Evolutionary conservation across 257 asterid species (phyloP).

Genomic region (Solanum stenotomum): DNA sequence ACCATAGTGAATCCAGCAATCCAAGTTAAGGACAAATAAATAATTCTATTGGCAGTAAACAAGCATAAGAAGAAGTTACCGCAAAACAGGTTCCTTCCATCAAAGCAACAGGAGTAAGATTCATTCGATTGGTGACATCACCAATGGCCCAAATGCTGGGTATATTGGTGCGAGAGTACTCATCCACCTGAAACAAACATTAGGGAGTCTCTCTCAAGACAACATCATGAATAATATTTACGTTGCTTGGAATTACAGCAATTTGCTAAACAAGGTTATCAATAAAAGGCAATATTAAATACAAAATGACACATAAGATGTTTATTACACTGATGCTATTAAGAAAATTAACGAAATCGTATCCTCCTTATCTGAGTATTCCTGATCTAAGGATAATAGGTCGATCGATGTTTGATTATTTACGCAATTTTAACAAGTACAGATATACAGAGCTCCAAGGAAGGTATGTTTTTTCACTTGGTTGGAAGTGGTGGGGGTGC

Average conservation of each 20-base stretch:
- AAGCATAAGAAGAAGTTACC: constrained; percentile 35
- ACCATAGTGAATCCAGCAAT: background rate
- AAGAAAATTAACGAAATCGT: background rate
- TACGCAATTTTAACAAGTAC: background rate
- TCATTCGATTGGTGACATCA: constrained; percentile 85
- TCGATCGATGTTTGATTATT: background rate
- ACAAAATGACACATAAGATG: background rate
- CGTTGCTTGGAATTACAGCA: background rate
- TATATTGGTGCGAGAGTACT: constrained; percentile 68
- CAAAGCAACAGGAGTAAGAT: constrained; percentile 97
- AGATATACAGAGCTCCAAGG: background rate
- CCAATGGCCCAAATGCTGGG: constrained; percentile 99
- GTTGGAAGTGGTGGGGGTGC: background rate
- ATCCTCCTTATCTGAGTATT: background rate
- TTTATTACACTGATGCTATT: background rate
- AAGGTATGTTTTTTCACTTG: background rate
- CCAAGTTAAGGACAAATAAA: background rate
- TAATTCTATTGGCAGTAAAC: background rate
- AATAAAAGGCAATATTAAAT: background rate
- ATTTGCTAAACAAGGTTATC: background rate
- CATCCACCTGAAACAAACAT: constrained; percentile 51
- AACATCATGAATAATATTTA: background rate
- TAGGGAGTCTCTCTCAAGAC: background rate
- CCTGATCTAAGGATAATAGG: background rate
- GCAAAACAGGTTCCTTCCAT: constrained; percentile 93